Base-by-base conservation (phyloP, 768 basidiomycete genomes). In the Phallus indusiatus region DNA sequence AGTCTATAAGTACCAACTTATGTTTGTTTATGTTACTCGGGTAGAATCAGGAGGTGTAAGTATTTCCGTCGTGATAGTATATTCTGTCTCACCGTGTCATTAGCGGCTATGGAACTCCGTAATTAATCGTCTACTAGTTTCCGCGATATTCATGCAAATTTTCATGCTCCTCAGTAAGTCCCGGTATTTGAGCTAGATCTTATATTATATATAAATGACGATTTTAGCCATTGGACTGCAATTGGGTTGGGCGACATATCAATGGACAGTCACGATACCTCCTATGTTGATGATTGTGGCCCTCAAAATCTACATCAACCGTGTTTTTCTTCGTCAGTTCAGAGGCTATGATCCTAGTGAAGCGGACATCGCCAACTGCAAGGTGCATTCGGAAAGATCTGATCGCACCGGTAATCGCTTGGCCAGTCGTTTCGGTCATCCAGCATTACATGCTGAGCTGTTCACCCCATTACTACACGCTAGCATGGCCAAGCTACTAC, bases 91-190 rank as follows among this genome's bases (percentile, higher is more conserved):
- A 64, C 49, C 16, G 52, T 62, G 6, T 8, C 22, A 18, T 33
- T n/a, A 93, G 90, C 87, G 91, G 18, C 74, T 95, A 64, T 96
- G 93, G 93, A 96, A 96, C 67, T 83, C 91, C n/a, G 79, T 90
- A 50, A 77, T 91, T 71, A 99, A 99, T 70, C 84, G 96, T 55
- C 74, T 98, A 21, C 72, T 98, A 14, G 75, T 83, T 60, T 85
- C 82, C 35, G 79, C 88, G 5, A 68, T 94, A 22, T 72, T 96
- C 65, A 97, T 97, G 94, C 94, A 97, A 66, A 64, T 81, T 47
- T 72, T 93, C 52, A 87, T 93, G 86, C 72, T 86, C 50, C 79
- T 97, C 52, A 96, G 93, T 96, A 70, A 63, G 91, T 76, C 14
- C 17, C n/a, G 50, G 35, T n/a, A 24, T 12, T 17, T 47, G 7